Evolutionary conservation across 768 basidiomycete species (phyloP), one percentile per base, ranked within the genome.

Genomic region (Phanerodontia chrysosporium): DNA sequence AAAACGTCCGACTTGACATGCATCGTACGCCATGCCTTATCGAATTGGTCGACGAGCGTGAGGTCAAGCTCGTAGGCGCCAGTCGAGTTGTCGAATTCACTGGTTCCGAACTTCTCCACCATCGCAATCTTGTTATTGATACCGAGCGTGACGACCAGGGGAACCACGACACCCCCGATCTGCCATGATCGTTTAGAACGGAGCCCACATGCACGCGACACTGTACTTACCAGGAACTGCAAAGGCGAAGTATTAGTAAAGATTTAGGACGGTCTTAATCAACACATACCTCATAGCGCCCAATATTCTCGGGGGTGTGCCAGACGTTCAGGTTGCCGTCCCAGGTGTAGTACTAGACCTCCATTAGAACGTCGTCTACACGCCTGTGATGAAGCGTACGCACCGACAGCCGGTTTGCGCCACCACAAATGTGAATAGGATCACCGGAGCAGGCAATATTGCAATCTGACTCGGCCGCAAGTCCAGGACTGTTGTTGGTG

Each of bases 111-210:
- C 69, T 92, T 92, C 70, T 92, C 90, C 7, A 92, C 74, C 74
- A 92, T 89, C 1, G 84, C 81, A 49, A 92, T 85, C 67, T 92
- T 92, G 76, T 87, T 85, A 75, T 92, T 92, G 71, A 88, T 77
- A 1, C 90, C 89, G 30, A 92, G 74, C 0, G 90, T 91, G 2
- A 87, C 83, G 36, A 90, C 81, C 58, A 91, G 74, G 2, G 89
- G 89, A 13, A 90, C 83, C 54, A 89, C 77, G 30, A 90, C 77
- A 2, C 89, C 89, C 0, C 74, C 73, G 18, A 82, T 73, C 30
- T 83, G 68, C 1, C 22, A 30, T 18, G 7, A 5, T 18, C 18
- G 3, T 13, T 18, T 29, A 51, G 27, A 5, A 5, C 6, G 28
- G 13, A 51, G 28, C 1, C 8, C 18, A 9, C 4, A 18, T 9